phyloP scores from a whole-genome alignment of 139 green algal genomes.

The Tetradesmus obliquus region DNA sequence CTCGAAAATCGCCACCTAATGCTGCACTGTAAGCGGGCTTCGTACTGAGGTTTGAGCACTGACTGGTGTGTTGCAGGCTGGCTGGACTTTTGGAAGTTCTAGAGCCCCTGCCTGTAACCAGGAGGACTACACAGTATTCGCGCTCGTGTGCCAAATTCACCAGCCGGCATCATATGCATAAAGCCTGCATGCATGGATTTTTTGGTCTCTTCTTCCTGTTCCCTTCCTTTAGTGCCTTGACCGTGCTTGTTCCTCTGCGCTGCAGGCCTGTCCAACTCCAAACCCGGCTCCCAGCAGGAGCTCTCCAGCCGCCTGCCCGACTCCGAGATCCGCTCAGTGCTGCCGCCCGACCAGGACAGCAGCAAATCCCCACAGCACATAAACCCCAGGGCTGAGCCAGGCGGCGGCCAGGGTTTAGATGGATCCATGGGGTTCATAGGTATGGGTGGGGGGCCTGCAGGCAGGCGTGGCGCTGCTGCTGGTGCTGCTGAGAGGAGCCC shows the following conservation, averaged over 20 bases:
- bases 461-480: background rate
- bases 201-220: background rate
- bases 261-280: slow-evolving; percentile 15
- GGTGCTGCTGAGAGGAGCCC: background rate
- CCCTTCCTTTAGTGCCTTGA: too few species aligned
- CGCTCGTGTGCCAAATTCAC: too few species aligned
- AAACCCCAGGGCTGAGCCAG: background rate
- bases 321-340: background rate
- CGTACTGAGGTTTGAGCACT: too few species aligned
- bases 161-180: too few species aligned
- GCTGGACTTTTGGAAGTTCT: too few species aligned
- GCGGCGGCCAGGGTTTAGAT: background rate
- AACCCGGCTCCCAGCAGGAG: slow-evolving; percentile 8
- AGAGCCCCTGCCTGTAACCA: too few species aligned
- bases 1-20: too few species aligned
- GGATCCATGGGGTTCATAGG: background rate
- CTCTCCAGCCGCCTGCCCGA: background rate
- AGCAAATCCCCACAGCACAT: slow-evolving; percentile 3
- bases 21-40: too few species aligned
- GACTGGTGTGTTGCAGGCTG: too few species aligned
- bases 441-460: background rate
- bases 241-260: background rate
- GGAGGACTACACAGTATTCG: too few species aligned
- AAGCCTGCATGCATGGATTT: background rate
- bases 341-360: background rate